Conservation (phyloP, 1,139 yeast species). For the Suhomyces kunorum region DNA sequence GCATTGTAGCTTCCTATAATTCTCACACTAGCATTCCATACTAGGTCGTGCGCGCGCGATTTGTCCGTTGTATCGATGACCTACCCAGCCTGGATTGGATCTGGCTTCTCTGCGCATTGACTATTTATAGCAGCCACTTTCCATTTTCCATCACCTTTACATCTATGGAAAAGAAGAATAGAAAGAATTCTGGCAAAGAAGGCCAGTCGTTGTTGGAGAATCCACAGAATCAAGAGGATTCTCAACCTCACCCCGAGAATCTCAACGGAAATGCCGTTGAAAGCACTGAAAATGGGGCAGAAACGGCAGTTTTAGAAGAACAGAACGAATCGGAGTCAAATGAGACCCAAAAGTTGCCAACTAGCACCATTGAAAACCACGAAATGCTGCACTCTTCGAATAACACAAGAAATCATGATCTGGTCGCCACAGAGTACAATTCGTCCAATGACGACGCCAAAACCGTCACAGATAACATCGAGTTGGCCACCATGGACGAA, state of each 20-base stretch:
- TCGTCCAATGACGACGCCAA: conserved; percentile 3
- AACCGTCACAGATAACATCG: conserved; percentile 5
- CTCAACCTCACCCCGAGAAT: too few relatives aligned
- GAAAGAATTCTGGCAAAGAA: conserved; percentile 2
- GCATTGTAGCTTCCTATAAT: too few relatives aligned
- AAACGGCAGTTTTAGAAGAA: too few relatives aligned
- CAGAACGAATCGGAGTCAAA: too few relatives aligned
- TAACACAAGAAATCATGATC: not conserved
- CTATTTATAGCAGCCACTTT: conserved; percentile 1
- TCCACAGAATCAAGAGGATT: not conserved
- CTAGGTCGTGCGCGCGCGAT: conserved; percentile 5
- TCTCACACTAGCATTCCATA: too few relatives aligned
- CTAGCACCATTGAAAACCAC: too few relatives aligned
- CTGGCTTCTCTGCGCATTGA: not conserved
- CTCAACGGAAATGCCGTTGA: too few relatives aligned
- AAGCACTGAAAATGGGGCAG: too few relatives aligned
- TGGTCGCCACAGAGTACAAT: not conserved
- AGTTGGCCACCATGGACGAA: conserved; percentile 10
- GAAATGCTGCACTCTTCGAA: not conserved
- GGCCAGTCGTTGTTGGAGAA: too few relatives aligned
- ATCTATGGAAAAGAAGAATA: conserved; percentile 8
- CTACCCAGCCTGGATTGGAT: conserved; percentile 1
- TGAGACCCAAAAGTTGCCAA: too few relatives aligned
- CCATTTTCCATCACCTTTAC: not conserved
- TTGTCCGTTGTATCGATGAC: conserved; percentile 5